Conservation (phyloP, 2,329 filamentous ascomycete species). For the Penicillium paneum region DNA sequence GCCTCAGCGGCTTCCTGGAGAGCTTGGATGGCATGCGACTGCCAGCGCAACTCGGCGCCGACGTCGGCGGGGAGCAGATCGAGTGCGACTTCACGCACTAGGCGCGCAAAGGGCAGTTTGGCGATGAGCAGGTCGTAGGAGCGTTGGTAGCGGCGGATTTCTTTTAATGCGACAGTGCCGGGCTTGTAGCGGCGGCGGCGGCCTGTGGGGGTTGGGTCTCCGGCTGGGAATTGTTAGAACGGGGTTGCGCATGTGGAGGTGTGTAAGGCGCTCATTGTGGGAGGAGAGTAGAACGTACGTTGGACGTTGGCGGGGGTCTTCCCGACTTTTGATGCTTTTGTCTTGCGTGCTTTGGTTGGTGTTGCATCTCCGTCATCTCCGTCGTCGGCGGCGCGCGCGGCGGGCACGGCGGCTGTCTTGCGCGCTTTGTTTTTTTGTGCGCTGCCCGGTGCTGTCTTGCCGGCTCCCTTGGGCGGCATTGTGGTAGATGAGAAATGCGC, state of each 20-base stretch:
- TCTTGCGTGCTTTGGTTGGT: constrained; percentile 23
- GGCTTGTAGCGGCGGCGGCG: constrained; percentile 65
- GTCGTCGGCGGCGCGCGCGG: neutral
- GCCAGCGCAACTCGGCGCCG: constrained; percentile 79
- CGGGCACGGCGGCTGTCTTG: constrained; percentile 3
- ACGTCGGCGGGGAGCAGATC: constrained; percentile 55
- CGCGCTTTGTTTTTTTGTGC: constrained; percentile 6
- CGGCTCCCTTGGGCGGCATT: constrained; percentile 33
- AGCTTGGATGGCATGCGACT: constrained; percentile 89
- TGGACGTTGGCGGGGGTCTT: constrained; percentile 36
- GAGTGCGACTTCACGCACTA: constrained; percentile 54
- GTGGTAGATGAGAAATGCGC: neutral
- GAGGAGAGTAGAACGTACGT: constrained; percentile 29
- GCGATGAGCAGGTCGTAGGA: constrained; percentile 80
- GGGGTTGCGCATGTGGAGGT: neutral
- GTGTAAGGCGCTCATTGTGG: neutral
- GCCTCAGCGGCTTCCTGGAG: constrained; percentile 95
- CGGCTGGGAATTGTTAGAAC: constrained; percentile 51
- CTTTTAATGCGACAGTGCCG: constrained; percentile 81
- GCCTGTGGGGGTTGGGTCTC: constrained; percentile 66
- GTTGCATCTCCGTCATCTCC: constrained; percentile 14
- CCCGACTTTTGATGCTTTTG: constrained; percentile 15
- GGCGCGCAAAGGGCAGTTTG: constrained; percentile 51
- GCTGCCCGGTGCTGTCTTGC: constrained; percentile 13
- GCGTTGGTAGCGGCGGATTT: constrained; percentile 88